Percentiles rank a stretch among this genome's conserved stretches.
These are phyloP conservation scores for Fusarium buharicum DNA, from an alignment of 2,329 filamentous ascomycete genomes.

Conservation along the genomic window DNA sequence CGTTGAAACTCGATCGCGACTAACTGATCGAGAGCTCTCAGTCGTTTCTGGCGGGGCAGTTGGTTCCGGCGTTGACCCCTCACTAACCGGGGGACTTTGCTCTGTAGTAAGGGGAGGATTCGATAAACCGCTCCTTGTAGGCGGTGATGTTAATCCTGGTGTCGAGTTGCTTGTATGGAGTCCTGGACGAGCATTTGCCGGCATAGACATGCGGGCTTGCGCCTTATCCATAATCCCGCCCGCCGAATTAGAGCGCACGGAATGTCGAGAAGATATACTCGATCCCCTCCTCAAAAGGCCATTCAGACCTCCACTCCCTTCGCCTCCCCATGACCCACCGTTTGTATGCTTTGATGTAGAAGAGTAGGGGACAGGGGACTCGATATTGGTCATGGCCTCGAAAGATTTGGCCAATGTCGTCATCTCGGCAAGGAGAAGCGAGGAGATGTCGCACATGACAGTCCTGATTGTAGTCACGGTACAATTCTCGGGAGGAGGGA, in stretches of 20 bases:
- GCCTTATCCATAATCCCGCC: constrained; percentile 66
- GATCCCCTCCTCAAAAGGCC: constrained; percentile 63
- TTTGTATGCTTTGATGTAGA: constrained; percentile 52
- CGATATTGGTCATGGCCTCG: constrained; percentile 78
- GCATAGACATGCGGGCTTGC: constrained; percentile 83
- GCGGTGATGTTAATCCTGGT: constrained; percentile 62
- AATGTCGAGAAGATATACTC: constrained; percentile 58
- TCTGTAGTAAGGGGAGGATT: constrained; percentile 62
- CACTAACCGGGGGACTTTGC: constrained; percentile 50
- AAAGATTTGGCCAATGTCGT: constrained; percentile 77
- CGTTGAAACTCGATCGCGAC: constrained; percentile 68
- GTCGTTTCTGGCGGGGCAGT: constrained; percentile 52
- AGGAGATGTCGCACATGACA: constrained; percentile 81
- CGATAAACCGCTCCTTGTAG: constrained; percentile 60
- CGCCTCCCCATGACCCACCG: constrained; percentile 55
- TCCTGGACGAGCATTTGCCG: constrained; percentile 61
- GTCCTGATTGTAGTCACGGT: constrained; percentile 84
- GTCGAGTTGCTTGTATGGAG: constrained; percentile 59
- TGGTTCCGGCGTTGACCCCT: constrained; percentile 56
- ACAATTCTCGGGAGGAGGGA: constrained; percentile 75
- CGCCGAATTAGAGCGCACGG: constrained; percentile 65
- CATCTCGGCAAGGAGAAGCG: constrained; percentile 78
- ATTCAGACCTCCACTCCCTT: constrained; percentile 50
- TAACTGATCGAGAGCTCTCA: constrained; percentile 61
- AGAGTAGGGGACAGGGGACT: constrained; percentile 73